Base-by-base conservation (phyloP, 2,329 filamentous ascomycete genomes). In the Geosmithia flava region DNA sequence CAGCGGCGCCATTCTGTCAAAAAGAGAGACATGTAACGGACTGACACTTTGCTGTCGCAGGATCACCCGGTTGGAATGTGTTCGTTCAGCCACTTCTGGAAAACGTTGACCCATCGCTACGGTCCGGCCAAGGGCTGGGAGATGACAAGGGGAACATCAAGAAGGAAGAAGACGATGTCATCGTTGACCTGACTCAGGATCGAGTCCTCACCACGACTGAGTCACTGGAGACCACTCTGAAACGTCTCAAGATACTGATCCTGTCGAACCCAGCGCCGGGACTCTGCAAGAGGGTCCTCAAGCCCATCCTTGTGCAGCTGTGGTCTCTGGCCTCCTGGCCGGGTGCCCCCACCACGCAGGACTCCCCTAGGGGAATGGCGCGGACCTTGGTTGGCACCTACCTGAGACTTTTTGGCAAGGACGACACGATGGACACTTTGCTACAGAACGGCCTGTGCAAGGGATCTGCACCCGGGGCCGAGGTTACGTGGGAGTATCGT, bases 211-310 rank as follows among this genome's bases (percentile, higher is more conserved):
- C 81, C 16, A 52, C 64, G 6, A 61, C 73, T 15, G 55, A 65
- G 1, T 64, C 73, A 2, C 60, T 87, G 4, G 64, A 68, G 17
- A 59, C 59, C 33, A 72, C 78, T 1, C 58, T 87, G 2, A 68
- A 64, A 30, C 71, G 81, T 16, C 60, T 87, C 1, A 69, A 68
- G 37, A 67, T 71, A 1, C 62, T 87, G 1, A 59, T 81, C 1
- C 67, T 75, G 19, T 82, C 80, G 0, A 83, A 83, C 55, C 81
- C 81, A 0, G 82, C 85, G 48, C 78, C 81, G 0, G 80, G 80
- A 0, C 62, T 87, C 10, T 75, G 80, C 43, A 80, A 73, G 52
- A 69, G 83, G 46, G 65, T 87, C 1, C 61, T 86, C 2, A 65
- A 68, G 2, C 77, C 77, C 1, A 57, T 85, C 2, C 54, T 84